Evolutionary conservation across 352 stramenopile genomes (phyloP).

Genomic region (Phytophthora idaei): DNA sequence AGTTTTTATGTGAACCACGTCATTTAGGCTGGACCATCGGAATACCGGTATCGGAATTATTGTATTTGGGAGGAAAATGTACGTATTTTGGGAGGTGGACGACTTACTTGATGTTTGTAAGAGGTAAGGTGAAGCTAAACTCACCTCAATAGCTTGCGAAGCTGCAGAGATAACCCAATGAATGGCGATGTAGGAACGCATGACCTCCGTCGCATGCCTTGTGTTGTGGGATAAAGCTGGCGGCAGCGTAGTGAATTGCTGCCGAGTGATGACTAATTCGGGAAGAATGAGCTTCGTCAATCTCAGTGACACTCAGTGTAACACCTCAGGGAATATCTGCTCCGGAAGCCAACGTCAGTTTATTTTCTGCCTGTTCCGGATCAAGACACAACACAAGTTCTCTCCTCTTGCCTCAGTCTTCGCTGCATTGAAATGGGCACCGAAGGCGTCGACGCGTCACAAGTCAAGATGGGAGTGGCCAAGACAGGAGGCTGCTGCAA

Average conservation of each 20-base stretch:
- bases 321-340: not conserved
- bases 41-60: constrained; percentile 9
- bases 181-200: constrained; percentile 2
- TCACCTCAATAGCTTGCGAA: not conserved
- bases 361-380: constrained; percentile 26
- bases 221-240: not conserved
- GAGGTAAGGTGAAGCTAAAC: constrained; percentile 20
- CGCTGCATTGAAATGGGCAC: constrained; percentile 25
- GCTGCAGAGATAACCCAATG: constrained; percentile 11
- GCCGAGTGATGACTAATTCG: constrained; percentile 10
- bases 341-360: constrained; percentile 19
- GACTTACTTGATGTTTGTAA: constrained; percentile 18
- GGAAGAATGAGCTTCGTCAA: not conserved
- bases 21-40: constrained; percentile 1
- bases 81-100: not conserved
- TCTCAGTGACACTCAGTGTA: not conserved
- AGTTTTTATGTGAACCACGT: constrained; percentile 18
- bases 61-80: not conserved
- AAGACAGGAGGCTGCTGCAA: constrained; percentile 9
- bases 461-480: constrained; percentile 45
- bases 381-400: constrained; percentile 18
- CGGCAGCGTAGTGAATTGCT: not conserved
- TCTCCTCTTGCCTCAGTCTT: not conserved
- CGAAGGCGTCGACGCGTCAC: constrained; percentile 48
- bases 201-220: not conserved